Percentiles rank a stretch among this genome's conserved stretches.
Evolutionary conservation across 345 rosid genomes (phyloP).

Genomic region (Clausena lansium): DNA sequence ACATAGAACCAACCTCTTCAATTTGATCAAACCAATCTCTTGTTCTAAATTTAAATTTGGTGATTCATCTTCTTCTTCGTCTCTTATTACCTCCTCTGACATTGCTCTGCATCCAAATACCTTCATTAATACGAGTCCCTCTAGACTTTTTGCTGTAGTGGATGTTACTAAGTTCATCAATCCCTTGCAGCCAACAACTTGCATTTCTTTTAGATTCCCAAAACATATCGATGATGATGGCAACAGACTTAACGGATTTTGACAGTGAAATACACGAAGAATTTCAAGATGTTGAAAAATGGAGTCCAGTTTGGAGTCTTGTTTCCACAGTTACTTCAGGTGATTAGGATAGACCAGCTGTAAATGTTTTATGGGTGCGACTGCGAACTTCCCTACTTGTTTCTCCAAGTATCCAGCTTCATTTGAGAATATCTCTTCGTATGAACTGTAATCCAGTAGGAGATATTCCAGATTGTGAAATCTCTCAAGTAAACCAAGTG

Average conservation of each 20-base stretch:
- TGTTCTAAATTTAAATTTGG: no score
- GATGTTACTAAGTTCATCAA: slow-evolving; percentile 8
- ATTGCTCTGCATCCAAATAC: background rate
- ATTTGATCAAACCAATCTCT: background rate
- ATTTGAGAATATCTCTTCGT: slow-evolving; percentile 7
- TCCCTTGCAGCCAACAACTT: background rate
- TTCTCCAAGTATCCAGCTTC: slow-evolving; percentile 3
- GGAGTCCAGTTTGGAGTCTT: no score
- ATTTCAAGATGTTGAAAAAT: slow-evolving; percentile 6
- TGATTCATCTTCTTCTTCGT: background rate
- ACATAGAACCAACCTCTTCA: background rate
- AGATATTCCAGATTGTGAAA: slow-evolving; percentile 16
- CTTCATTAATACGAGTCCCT: background rate
- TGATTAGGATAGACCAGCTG: fast-evolving
- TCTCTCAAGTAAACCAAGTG: no score
- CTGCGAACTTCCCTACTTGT: background rate
- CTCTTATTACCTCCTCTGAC: background rate
- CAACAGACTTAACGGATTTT: background rate
- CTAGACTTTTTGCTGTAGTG: slow-evolving; percentile 11
- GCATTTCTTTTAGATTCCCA: background rate
- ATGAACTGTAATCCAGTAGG: background rate
- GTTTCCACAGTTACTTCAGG: slow-evolving; percentile 9
- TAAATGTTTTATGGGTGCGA: slow-evolving; percentile 4
- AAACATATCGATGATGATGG: background rate
- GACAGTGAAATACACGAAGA: background rate